Evolutionary conservation across 192 early-diverging fungal genomes (phyloP).

Genomic region (Coemansia aciculifera): DNA sequence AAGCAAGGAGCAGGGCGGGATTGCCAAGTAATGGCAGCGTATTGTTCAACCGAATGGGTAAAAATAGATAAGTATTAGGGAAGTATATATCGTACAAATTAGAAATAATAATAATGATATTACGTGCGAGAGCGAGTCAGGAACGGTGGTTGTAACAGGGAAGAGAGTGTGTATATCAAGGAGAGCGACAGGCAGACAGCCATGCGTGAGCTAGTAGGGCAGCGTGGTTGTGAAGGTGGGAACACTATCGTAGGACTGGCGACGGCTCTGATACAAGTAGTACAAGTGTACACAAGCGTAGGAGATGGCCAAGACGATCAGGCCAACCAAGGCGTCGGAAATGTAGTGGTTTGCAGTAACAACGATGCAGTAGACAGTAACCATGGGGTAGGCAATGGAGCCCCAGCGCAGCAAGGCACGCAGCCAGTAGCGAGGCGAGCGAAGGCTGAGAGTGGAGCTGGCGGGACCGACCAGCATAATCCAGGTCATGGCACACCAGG

Average conservation of each 20-base stretch:
- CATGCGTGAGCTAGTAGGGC: slow-evolving; percentile 16
- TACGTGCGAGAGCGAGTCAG: slow-evolving; percentile 6
- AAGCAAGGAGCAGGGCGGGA: neutral
- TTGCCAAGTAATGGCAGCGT: neutral
- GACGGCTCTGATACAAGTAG: slow-evolving; percentile 33
- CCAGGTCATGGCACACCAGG: slow-evolving; percentile 52
- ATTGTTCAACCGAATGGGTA: neutral
- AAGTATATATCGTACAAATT: slow-evolving; percentile 25
- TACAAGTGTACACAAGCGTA: slow-evolving; percentile 44
- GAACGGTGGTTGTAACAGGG: slow-evolving; percentile 9
- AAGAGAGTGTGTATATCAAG: neutral
- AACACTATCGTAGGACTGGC: slow-evolving; percentile 16
- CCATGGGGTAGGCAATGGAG: slow-evolving; percentile 46
- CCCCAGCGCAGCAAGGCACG: slow-evolving; percentile 48
- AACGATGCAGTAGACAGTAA: slow-evolving; percentile 55
- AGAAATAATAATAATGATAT: neutral
- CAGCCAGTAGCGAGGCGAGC: slow-evolving; percentile 41
- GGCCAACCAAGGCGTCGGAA: slow-evolving; percentile 48
- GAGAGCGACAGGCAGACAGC: neutral
- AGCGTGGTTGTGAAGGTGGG: slow-evolving; percentile 13
- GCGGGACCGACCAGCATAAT: slow-evolving; percentile 51
- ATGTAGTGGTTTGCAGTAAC: slow-evolving; percentile 56
- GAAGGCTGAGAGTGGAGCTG: slow-evolving; percentile 5
- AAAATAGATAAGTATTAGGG: neutral
- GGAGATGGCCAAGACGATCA: slow-evolving; percentile 45